Percentiles rank a stretch among this genome's conserved stretches.
These are phyloP conservation scores for Sphaerobolus stellatus DNA, from an alignment of 1,284 basidiomycete genomes.

Conservation along the genomic window DNA sequence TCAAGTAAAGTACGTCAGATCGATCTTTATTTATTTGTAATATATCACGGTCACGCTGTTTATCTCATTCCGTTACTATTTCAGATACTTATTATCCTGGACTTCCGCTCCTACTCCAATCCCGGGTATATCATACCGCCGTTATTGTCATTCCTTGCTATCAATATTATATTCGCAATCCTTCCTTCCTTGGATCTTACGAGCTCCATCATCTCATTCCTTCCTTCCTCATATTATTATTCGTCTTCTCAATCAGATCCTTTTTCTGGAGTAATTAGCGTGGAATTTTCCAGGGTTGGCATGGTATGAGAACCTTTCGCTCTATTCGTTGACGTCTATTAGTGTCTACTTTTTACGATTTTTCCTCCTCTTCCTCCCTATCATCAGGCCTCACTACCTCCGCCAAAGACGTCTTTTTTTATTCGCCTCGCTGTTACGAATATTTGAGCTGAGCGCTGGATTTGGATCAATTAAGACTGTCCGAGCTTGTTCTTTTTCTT, in stretches of 20 bases:
- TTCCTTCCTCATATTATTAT: background rate
- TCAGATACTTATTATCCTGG: constrained; percentile 64
- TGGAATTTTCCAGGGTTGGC: constrained; percentile 53
- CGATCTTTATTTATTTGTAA: background rate
- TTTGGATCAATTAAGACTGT: constrained; percentile 43
- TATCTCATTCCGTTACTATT: background rate
- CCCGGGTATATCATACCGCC: constrained; percentile 73
- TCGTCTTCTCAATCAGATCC: background rate
- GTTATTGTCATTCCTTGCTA: constrained; percentile 59
- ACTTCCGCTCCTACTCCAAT: constrained; percentile 50
- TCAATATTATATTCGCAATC: constrained; percentile 68
- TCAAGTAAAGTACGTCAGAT: constrained; percentile 40
- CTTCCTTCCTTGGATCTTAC: constrained; percentile 70
- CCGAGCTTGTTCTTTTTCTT: constrained; percentile 78
- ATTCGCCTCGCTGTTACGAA: constrained; percentile 2
- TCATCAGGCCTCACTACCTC: constrained; percentile 57
- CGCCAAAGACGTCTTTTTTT: constrained; percentile 31
- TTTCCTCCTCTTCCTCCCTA: constrained; percentile 71
- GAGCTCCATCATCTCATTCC: constrained; percentile 43
- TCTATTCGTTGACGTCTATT: constrained; percentile 68
- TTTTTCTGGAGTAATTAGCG: too few relatives aligned
- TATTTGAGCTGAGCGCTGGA: background rate
- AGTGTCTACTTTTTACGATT: constrained; percentile 76
- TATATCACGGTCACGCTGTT: background rate
- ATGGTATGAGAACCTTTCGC: constrained; percentile 71